Evolutionary conservation across 495 filamentous ascomycete species (phyloP), one percentile per base, ranked within the genome.

Genomic region (Clohesyomyces aquaticus): DNA sequence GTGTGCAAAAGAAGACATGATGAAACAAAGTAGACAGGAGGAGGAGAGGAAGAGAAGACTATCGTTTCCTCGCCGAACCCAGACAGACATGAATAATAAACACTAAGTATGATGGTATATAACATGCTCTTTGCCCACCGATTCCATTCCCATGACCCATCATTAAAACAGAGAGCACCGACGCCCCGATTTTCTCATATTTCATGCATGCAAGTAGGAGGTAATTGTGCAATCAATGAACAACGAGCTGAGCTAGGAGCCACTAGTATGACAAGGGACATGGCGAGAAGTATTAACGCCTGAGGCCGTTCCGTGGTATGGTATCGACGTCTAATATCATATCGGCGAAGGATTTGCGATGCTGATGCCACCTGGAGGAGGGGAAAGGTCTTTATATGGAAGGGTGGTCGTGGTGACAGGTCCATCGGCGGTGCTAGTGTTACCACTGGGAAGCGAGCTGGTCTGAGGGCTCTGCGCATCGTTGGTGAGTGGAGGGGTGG

Each of bases 391-490:
- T 32, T 65, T 69, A 64, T 64, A 54, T 53, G 55, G 57, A 50
- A 53, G 21, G 43, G 35, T 25, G 42, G 52, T 29, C 14, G 38
- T 67, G 49, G 71, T 66, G 59, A 74, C 65, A 59, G 72, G 68
- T 45, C 74, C 82, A 16, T 83, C 83, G 18, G 81, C 69, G 29
- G 79, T 78, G 67, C 80, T 83, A 22, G 77, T 79, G 61, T 78
- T 82, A 4, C 83, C 81, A 69, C 84, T 88, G 21, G 85, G 83
- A 3, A 85, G 75, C 54, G 79, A 84, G 69, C 74, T 80, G 71
- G 83, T 88, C 60, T 85, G 84, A 11, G 86, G 85, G 61, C 83
- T 88, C 63, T 85, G 87, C n/a, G 82, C 79, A 52, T 83, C 84
- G 42, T 76, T 82, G n/a, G 82, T 86, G 29, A 87, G 77, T 11